Percentiles rank a stretch among this genome's conserved stretches.
phyloP scores from a whole-genome alignment of 345 rosid genomes.

The Lepidium aucheri region DNA sequence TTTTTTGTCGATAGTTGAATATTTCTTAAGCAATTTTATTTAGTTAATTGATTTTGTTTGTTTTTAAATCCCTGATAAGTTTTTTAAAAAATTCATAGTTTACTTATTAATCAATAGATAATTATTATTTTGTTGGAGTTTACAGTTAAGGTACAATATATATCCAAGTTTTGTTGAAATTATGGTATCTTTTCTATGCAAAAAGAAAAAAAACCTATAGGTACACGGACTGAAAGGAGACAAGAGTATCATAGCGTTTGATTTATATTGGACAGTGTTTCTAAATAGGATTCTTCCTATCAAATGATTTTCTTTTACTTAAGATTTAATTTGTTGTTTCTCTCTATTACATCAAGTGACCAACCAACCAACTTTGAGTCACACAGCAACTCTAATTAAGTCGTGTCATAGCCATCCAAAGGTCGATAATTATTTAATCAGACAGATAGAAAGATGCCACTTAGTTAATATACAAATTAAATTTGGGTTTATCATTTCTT shows the following conservation, averaged over 20 bases:
- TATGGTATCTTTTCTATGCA: not conserved
- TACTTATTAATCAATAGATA: too few species aligned
- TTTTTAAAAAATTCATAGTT: too few species aligned
- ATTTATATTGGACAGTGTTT: constrained; percentile 15
- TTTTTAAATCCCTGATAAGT: too few species aligned
- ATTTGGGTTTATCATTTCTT: not conserved
- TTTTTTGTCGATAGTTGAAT: too few species aligned
- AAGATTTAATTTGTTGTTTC: not conserved
- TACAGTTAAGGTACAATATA: not conserved
- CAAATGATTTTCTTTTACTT: not conserved
- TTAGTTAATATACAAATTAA: constrained; percentile 5
- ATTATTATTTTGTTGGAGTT: too few species aligned
- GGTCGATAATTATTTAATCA: not conserved
- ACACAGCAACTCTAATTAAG: constrained; percentile 17
- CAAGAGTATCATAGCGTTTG: constrained; percentile 21
- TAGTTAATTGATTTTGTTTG: too few species aligned
- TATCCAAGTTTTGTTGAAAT: not conserved
- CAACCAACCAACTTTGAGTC: constrained; percentile 11
- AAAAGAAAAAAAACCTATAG: not conserved
- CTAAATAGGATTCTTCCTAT: constrained; percentile 9
- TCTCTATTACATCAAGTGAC: not conserved
- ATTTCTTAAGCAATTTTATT: too few species aligned
- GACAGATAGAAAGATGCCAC: constrained; percentile 3
- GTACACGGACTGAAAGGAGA: constrained; percentile 27
- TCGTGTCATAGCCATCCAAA: constrained; percentile 8